Evolutionary conservation across 805 yeast species (phyloP), one percentile per base, ranked within the genome.

Genomic region (Sugiyamaella americana): DNA sequence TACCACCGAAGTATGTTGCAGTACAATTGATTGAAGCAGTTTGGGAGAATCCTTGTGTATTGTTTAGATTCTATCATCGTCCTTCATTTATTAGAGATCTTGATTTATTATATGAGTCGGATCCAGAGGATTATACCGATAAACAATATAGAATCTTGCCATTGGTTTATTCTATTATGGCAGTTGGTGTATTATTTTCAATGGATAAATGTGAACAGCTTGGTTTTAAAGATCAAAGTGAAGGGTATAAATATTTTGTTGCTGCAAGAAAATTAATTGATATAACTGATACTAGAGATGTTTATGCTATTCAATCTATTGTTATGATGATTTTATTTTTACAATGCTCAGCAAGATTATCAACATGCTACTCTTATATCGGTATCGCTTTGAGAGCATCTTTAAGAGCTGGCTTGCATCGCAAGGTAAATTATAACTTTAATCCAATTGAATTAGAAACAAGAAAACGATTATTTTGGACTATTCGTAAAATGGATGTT

Each of bases 371-470:
- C 62, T 82, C 94, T 0, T 88, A 87, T 62, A 84, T 87, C 51
- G 96, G 96, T 5, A 81, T 87, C 44, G 96, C 95, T 0, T 65
- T 87, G 40, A 69, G 96, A 59, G 79, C 89, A 20, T 91, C 95
- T 0, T 63, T 87, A 39, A 75, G 88, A 54, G 87, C 86, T 55
- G 95, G 96, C 0, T 67, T 87, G 17, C 96, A 88, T 63, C 68
- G 95, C 51, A 83, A 81, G 60, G 71, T 87, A 30, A 69, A 79
- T 37, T 71, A 78, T 54, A 73, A 62, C 13, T 79, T 80, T 54
- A 83, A 83, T 54, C 89, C 89, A 1, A 80, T 88, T 29, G 94
- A 86, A 59, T 69, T 80, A 34, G 96, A 89, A 59, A 83, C 86
- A 1, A 72, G 95, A 50, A 88, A 87, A 63, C 72, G 96, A 49